Conservation (phyloP, 2,329 filamentous ascomycete genomes). For the Sporothrix brunneoviolacea region DNA sequence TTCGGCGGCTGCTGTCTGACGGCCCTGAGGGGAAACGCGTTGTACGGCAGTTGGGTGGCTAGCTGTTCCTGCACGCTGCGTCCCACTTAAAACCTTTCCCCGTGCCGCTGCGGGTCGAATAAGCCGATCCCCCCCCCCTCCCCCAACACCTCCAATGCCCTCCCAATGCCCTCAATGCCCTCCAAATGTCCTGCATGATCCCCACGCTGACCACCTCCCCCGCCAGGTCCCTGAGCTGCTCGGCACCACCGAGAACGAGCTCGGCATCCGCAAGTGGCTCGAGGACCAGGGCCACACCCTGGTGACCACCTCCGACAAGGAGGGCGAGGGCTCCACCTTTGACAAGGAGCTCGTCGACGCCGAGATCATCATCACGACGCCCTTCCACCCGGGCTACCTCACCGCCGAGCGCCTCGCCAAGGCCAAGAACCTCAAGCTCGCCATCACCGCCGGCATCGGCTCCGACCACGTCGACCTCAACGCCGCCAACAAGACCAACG, state of each 20-base stretch:
- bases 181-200: too few species aligned
- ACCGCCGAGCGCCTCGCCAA: slow-evolving; percentile 92
- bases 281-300: slow-evolving; percentile 95
- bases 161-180: too few species aligned
- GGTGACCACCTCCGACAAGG: slow-evolving; percentile 95
- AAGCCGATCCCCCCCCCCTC: neutral
- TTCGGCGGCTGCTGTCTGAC: too few species aligned
- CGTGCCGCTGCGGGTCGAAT: slow-evolving; percentile 5
- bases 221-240: slow-evolving; percentile 65
- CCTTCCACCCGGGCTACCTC: slow-evolving; percentile 98
- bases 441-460: slow-evolving; percentile 93
- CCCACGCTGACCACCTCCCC: neutral
- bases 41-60: neutral
- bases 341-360: slow-evolving; percentile 94
- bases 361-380: slow-evolving; percentile 98
- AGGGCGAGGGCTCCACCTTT: slow-evolving; percentile 85
- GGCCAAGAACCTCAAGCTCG: slow-evolving; percentile 98
- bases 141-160: too few species aligned
- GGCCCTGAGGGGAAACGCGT: too few species aligned
- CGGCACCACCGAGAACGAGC: slow-evolving; percentile 96
- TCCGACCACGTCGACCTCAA: slow-evolving; percentile 98
- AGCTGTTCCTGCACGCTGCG: too few species aligned
- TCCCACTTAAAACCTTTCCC: neutral
- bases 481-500: slow-evolving; percentile 96
- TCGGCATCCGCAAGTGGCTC: slow-evolving; percentile 94